Percentiles rank a stretch among this genome's conserved stretches.
Evolutionary conservation across 805 yeast species (phyloP).

Genomic region (Metschnikowia arizonensis): DNA sequence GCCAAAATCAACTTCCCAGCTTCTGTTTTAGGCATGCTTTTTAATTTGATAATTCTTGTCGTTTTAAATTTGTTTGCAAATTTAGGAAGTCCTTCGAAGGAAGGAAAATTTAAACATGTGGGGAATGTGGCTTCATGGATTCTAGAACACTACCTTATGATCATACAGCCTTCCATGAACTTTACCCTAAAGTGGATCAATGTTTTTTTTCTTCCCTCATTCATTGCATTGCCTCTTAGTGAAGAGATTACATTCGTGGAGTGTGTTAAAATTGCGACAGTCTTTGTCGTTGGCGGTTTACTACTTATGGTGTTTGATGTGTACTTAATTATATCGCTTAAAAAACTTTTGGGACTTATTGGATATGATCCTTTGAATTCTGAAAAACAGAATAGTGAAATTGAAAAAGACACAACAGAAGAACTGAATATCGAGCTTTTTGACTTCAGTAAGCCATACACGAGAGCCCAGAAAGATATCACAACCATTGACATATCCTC

Average conservation of each 20-base stretch:
- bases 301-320: slow-evolving; percentile 43
- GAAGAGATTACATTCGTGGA: slow-evolving; percentile 63
- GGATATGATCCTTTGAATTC: slow-evolving; percentile 9
- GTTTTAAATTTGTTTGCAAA: slow-evolving; percentile 24
- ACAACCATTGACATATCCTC: slow-evolving; percentile 34
- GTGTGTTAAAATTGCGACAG: slow-evolving; percentile 69
- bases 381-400: slow-evolving; percentile 11
- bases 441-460: slow-evolving; percentile 8
- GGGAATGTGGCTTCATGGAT: slow-evolving; percentile 18
- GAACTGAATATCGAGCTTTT: slow-evolving; percentile 12
- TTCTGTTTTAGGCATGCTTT: slow-evolving; percentile 66
- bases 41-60: slow-evolving; percentile 47
- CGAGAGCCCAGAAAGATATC: slow-evolving; percentile 28
- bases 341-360: slow-evolving; percentile 13
- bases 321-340: slow-evolving; percentile 32
- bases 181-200: slow-evolving; percentile 75
- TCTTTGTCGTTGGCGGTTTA: slow-evolving; percentile 63
- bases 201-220: slow-evolving; percentile 73
- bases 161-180: slow-evolving; percentile 60
- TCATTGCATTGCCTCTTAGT: slow-evolving; percentile 65
- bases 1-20: slow-evolving; percentile 57
- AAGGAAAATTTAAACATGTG: neutral
- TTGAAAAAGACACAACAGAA: slow-evolving; percentile 14
- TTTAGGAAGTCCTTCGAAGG: slow-evolving; percentile 1
- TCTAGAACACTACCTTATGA: slow-evolving; percentile 28